Base-by-base conservation (phyloP, 2,329 filamentous ascomycete genomes). In the Eurotiales sp. region DNA sequence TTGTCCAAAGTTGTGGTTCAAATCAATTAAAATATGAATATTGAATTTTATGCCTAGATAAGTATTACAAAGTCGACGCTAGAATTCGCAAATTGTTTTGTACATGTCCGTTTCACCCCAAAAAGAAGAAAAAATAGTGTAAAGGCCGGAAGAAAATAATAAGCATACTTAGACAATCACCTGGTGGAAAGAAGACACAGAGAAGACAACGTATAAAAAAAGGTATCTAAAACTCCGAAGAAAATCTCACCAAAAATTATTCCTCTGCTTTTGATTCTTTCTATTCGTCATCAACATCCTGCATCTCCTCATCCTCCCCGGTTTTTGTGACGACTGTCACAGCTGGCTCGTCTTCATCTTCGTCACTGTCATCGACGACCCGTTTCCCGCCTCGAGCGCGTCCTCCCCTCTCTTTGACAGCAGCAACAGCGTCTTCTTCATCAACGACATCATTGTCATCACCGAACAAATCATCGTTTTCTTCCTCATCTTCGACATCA, bases 391-490 rank as follows among this genome's bases (percentile, higher is more conserved):
- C 48, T 21, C 52, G 43, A 27, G 19, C 27, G n/a, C 51, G 51
- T n/a, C 47, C 43, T 14, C 22, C 47, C 30, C 48, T 36, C 3
- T 46, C 49, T 8, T 30, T 30, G 10, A 19, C 42, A 7, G 43
- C 40, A 23, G 21, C 11, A 46, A 43, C 17, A 23, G 36, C 40
- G n/a, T 19, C 25, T 14, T 45, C 46, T 21, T 51, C 48, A n/a
- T 51, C 52, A 10, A 41, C 48, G 39, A 67, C 62, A 36, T 67
- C 68, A 23, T 45, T 46, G 15, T 54, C 48, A 29, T 68, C 68
- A 22, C 60, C 61, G 45, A 73, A 72, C 47, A 72, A 50, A 22
- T 69, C 70, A 39, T 68, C 69, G 19, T 69, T 64, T 11, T 66
- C 64, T 15, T 63, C 61, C 2, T 58, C 61, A 12, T 44, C 59